These are phyloP conservation scores for Citrus cavaleriei DNA, from an alignment of 345 rosid genomes.

Conservation along the genomic window DNA sequence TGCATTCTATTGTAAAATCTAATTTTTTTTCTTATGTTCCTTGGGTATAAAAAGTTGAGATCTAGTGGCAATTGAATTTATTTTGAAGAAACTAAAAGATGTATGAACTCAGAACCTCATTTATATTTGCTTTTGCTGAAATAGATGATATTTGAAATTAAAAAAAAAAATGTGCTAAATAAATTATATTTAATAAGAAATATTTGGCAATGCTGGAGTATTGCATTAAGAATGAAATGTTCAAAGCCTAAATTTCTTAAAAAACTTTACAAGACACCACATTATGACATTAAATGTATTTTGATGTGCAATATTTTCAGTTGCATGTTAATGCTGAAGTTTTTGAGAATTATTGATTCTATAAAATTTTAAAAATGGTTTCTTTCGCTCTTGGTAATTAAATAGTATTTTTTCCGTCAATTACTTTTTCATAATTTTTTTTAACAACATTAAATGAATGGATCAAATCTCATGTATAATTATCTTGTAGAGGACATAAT, in stretches of 20 bases:
- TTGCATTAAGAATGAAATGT: neutral
- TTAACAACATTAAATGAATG: neutral
- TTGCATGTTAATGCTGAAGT: neutral
- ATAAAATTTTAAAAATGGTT: neutral
- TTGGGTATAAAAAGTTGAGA: neutral
- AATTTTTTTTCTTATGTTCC: neutral
- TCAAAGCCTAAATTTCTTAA: neutral
- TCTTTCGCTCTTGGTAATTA: neutral
- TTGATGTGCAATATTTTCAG: neutral
- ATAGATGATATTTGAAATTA: neutral
- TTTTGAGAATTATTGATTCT: neutral
- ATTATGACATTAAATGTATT: neutral
- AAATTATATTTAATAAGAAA: neutral
- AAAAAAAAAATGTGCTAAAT: neutral
- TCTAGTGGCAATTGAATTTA: neutral
- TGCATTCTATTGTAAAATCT: neutral
- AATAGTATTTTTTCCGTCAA: neutral
- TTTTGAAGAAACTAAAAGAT: neutral
- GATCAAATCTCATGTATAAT: neutral
- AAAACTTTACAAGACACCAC: neutral
- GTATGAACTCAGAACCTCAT: neutral
- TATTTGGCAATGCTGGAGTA: neutral
- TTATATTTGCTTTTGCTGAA: neutral
- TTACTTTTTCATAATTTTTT: neutral
- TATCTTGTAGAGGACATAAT: neutral